Base-by-base conservation (phyloP, 768 basidiomycete species). In the Mrakia blollopis region DNA sequence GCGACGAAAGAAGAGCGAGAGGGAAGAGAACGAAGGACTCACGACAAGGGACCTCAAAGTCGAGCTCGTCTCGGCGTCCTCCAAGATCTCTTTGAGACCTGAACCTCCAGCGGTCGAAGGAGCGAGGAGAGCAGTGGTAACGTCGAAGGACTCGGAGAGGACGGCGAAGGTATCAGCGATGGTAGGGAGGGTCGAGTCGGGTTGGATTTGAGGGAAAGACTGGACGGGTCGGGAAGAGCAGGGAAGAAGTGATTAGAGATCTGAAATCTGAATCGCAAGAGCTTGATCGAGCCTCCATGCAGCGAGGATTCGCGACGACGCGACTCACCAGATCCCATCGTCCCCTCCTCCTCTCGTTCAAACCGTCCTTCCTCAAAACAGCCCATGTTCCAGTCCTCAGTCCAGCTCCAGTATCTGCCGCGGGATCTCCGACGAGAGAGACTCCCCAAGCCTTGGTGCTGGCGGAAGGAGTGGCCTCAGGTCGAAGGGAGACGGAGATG, bases 321-420 rank as follows among this genome's bases (percentile, higher is more conserved):
- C 25, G 57, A 57, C 57, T 57, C 57, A 57, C 57, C 57, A 75
- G 37, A 57, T 75, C 74, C 74, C 74, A 75, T 23, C 74, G 74
- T 10, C 50, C 52, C 28, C 50, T 69, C 13, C 65, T 50, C n/a
- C n/a, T 50, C 35, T 50, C 54, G 67, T 69, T 68, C 52, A 75
- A 32, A n/a, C 74, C 74, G 0, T 37, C 8, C 50, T 75, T 75
- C 23, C 52, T 39, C 28, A 75, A 57, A 2, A 75, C 74, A 11
- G 47, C 74, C 74, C 74, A 75, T 16, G 37, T 41, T 9, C 74
- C 74, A 30, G 67, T 69, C 50, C 50, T 30, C 23, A 75, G 32
- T 30, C 74, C 74, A 30, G 47, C 68, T 28, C 74, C 74, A 16
- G 32, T 63, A 10, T 54, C 50, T 9, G 32, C 74, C 14, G 65